Percentiles rank a stretch among this genome's conserved stretches.
phyloP scores from a whole-genome alignment of 1,284 basidiomycete genomes.

The Hypsizygus ulmarius region DNA sequence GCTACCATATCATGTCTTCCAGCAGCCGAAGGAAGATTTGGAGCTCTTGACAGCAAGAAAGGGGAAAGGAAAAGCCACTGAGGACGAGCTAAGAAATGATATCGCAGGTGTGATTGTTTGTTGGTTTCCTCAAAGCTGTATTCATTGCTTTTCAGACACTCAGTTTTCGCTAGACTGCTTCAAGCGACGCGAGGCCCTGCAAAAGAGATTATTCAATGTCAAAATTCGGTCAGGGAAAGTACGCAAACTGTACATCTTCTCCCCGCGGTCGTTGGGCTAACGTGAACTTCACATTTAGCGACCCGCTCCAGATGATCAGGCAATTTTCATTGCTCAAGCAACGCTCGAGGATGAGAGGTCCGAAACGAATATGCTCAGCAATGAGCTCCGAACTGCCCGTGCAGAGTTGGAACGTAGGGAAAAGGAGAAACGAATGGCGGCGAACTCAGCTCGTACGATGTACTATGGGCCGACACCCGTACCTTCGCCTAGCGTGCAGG shows the following conservation, averaged over 20 bases:
- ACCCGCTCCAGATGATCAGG: constrained; percentile 56
- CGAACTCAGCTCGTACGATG: constrained; percentile 30
- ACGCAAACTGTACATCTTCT: constrained; percentile 20
- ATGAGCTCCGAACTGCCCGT: constrained; percentile 58
- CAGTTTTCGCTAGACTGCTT: constrained; percentile 66
- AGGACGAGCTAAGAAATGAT: constrained; percentile 46
- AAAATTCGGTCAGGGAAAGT: constrained; percentile 58
- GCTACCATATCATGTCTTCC: constrained; percentile 75
- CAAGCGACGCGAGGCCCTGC: constrained; percentile 51
- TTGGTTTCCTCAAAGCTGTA: constrained; percentile 1
- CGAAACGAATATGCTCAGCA: constrained; percentile 52
- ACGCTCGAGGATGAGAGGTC: constrained; percentile 62
- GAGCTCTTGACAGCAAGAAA: constrained; percentile 41
- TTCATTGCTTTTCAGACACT: constrained; percentile 44
- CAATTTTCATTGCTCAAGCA: constrained; percentile 58
- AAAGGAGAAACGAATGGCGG: constrained; percentile 53
- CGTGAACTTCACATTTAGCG: constrained; percentile 40
- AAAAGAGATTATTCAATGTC: constrained; percentile 54
- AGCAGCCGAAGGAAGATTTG: constrained; percentile 66
- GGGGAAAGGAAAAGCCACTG: constrained; percentile 55
- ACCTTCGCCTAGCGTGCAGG: constrained; percentile 33
- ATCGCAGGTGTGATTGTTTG: constrained; percentile 47
- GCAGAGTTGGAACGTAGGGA: constrained; percentile 65
- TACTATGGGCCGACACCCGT: constrained; percentile 31
- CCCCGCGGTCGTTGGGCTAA: background rate